Evolutionary conservation across 2,329 filamentous ascomycete genomes (phyloP).

Genomic region (Aureobasidium sp.): DNA sequence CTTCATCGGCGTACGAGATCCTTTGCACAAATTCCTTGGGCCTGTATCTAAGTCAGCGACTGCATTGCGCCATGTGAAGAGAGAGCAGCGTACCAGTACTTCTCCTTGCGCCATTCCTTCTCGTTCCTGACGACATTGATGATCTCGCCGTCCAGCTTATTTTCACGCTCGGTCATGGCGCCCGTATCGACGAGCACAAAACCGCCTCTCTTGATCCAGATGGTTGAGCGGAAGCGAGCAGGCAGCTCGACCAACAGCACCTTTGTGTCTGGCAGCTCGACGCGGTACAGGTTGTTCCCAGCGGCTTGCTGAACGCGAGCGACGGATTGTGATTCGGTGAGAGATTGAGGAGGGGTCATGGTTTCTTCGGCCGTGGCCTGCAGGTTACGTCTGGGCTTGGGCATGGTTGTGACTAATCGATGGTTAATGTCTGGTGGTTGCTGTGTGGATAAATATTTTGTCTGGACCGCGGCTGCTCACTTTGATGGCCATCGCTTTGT

Average conservation of each 20-base stretch:
- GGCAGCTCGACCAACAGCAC: slow-evolving; percentile 71
- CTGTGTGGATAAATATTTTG: slow-evolving; percentile 1
- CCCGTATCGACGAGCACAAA: slow-evolving; percentile 76
- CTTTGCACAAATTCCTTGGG: slow-evolving; percentile 43
- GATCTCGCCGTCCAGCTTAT: slow-evolving; percentile 80
- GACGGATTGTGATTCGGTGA: slow-evolving; percentile 51
- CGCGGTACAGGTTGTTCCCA: slow-evolving; percentile 82
- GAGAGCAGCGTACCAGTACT: slow-evolving; percentile 55
- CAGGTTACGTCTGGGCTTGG: slow-evolving; percentile 66
- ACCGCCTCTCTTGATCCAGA: slow-evolving; percentile 85
- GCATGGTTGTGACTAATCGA: slow-evolving; percentile 43
- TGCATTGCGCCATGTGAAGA: background rate
- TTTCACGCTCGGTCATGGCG: slow-evolving; percentile 56
- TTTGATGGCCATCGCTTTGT: background rate
- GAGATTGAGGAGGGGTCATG: slow-evolving; percentile 49
- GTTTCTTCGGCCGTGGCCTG: slow-evolving; percentile 70
- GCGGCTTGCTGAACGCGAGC: slow-evolving; percentile 73
- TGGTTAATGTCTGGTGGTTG: background rate
- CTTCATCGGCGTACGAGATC: slow-evolving; percentile 47
- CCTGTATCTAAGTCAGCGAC: background rate
- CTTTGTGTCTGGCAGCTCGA: slow-evolving; percentile 60
- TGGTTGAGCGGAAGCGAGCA: slow-evolving; percentile 76
- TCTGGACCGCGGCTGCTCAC: background rate
- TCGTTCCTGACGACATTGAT: slow-evolving; percentile 88
- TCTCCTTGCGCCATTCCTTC: slow-evolving; percentile 80